Conservation (phyloP, 805 yeast species). For the Candida patagonica region DNA sequence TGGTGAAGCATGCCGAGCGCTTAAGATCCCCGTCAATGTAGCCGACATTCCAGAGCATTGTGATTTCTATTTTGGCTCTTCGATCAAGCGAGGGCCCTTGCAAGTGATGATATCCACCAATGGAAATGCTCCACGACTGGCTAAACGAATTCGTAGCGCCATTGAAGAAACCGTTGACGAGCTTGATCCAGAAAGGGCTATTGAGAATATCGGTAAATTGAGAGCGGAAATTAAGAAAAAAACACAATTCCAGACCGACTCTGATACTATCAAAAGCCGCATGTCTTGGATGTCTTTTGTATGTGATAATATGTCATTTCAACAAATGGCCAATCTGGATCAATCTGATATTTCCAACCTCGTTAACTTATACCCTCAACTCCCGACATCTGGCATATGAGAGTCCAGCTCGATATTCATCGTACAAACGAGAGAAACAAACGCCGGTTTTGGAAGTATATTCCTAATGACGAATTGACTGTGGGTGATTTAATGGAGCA, state of each 20-base stretch:
- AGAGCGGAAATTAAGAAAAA: conserved; percentile 40
- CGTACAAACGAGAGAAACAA: not conserved
- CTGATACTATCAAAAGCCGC: conserved; percentile 39
- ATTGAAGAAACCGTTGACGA: conserved; percentile 36
- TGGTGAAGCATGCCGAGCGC: conserved; percentile 41
- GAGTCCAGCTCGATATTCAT: not conserved
- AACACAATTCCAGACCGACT: conserved; percentile 39
- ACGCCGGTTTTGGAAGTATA: not conserved
- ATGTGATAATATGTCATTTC: conserved; percentile 51
- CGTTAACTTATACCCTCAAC: conserved; percentile 24
- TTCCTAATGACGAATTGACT: not conserved
- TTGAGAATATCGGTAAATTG: conserved; percentile 49
- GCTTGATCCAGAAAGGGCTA: conserved; percentile 42
- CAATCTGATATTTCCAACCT: conserved; percentile 28
- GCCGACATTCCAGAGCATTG: conserved; percentile 81
- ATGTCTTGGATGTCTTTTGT: conserved; percentile 64
- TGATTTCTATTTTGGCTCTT: conserved; percentile 80
- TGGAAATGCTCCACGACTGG: conserved; percentile 72
- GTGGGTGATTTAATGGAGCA: conserved; percentile 2
- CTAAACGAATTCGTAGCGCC: conserved; percentile 50
- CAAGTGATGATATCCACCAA: conserved; percentile 79
- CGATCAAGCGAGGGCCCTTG: conserved; percentile 59
- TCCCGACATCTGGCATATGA: not conserved
- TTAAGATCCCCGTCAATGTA: conserved; percentile 53
- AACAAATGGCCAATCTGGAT: conserved; percentile 44